These are phyloP conservation scores for Pugionium cornutum DNA, from an alignment of 345 rosid genomes.

Conservation along the genomic window DNA sequence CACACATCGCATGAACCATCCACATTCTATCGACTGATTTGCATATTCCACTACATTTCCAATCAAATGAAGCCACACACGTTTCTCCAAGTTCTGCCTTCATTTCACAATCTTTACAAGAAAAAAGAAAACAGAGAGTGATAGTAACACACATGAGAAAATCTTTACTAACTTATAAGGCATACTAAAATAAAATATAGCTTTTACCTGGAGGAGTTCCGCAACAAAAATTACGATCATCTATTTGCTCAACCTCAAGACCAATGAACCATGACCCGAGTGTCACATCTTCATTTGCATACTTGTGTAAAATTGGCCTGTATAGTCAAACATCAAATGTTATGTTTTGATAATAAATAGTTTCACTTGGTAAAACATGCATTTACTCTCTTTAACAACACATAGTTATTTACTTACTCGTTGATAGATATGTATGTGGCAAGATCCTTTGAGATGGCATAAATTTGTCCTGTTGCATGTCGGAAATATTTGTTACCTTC, in stretches of 20 bases:
- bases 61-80: slow-evolving; percentile 93
- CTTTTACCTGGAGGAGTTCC: slow-evolving; percentile 84
- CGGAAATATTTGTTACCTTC: slow-evolving; percentile 92
- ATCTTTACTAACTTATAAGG: neutral
- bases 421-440: slow-evolving; percentile 82
- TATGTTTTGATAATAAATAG: slow-evolving; percentile 1
- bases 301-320: slow-evolving; percentile 87
- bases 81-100: slow-evolving; percentile 86
- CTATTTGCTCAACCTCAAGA: slow-evolving; percentile 87
- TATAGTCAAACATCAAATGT: slow-evolving; percentile 16
- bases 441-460: slow-evolving; percentile 93
- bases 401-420: slow-evolving; percentile 55
- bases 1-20: slow-evolving; percentile 74
- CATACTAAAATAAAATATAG: neutral
- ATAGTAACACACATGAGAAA: slow-evolving; percentile 14
- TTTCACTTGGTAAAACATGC: slow-evolving; percentile 7
- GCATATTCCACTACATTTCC: slow-evolving; percentile 98
- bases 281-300: slow-evolving; percentile 94
- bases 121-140: neutral
- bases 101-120: slow-evolving; percentile 74
- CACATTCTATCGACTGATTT: slow-evolving; percentile 79
- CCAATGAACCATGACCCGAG: slow-evolving; percentile 98
- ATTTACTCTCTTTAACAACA: neutral
- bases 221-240: slow-evolving; percentile 85
- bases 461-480: slow-evolving; percentile 97